Base-by-base conservation (phyloP, 768 basidiomycete genomes). In the Ramaria sp. region DNA sequence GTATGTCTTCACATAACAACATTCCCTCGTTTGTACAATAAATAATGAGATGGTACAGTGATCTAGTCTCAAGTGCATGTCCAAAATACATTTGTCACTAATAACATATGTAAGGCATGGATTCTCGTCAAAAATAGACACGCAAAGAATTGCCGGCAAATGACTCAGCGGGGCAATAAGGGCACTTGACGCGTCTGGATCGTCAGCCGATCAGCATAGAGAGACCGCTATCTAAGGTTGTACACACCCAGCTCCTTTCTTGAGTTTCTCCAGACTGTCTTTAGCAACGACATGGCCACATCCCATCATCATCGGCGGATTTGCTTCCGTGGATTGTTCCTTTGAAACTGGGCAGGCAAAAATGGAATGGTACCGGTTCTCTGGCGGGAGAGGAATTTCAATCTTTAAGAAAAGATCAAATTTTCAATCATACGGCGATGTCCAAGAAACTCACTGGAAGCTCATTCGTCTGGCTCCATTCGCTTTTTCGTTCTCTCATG, bases 271-370 rank as follows among this genome's bases (percentile, higher is more conserved):
- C 59, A 98, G 70, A 66, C 89, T 95, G 62, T 97, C 95, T 65
- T 86, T 86, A 1, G 90, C 85, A 43, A 99, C 83, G 36, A 96
- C 93, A 68, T 99, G 96, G 1, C 95, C 96, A 65, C 96, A 98
- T 3, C 73, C 71, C 76, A 99, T 85, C 88, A 97, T 94, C 91
- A 96, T 96, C 0, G 96, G 95, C 8, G 93, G 96, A 66, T 99
- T 99, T 56, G 76, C 68, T 50, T 90, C 86, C 3, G 89, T 94
- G 22, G 92, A 83, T 69, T 96, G 95, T 63, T 98, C 95, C 69
- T 97, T 98, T 8, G 92, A 95, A 20, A 99, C 96, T 0, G 96
- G 90, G 67, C 96, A 99, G 45, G 92, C 84, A 66, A 99, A 98
- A 55, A 98, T 86, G 0, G 94, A 96, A 67, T 99, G 96, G 68